Evolutionary conservation across 2,329 filamentous ascomycete species (phyloP), one percentile per base, ranked within the genome.

Genomic region (Pleurostoma richardsiae): DNA sequence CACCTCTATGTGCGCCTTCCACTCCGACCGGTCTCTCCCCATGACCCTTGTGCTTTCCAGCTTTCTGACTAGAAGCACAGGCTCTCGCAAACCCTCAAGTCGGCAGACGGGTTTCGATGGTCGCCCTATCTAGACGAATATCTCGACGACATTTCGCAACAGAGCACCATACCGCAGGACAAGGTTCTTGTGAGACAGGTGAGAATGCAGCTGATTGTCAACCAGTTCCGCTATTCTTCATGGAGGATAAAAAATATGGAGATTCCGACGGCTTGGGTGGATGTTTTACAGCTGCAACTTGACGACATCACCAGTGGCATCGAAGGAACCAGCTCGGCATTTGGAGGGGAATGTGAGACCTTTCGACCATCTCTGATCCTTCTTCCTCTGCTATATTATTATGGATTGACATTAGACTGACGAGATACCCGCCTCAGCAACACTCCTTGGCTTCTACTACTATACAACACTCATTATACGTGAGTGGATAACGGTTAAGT

Each of bases 1-100:
- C 3, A 65, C 60, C 27, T 70, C 67, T 3, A 51, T 63, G 67
- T 69, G 53, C 46, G 59, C 56, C 19, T 30, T 45, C 19, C 41
- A 29, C n/a, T n/a, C 11, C 10, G 30, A 10, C 31, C 30, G 10
- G n/a, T 5, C 5, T 29, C 6, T 6, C 5, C 5, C 19, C 5
- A 5, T 8, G 29, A 5, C n/a, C 6, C 8, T 8, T n/a, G 19
- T 2, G 19, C 19, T 19, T 19, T 19, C 19, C 19, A n/a, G 3
- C 36, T 49, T 10, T 48, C 47, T 30, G 10, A 39, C 7, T 28
- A 33, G 11, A 31, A 11, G 5, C 3, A 31, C 29, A 56, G 53
- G 47, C 29, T 54, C 42, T 55, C 52, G n/a, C 51, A 53, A 29
- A 49, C 48, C 29, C 52, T 52, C 43, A 53, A 47, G 39, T 50